Evolutionary conservation across 176 grass and related monocot genomes (phyloP), one percentile per base, ranked within the genome.

Genomic region (Zizania latifolia): DNA sequence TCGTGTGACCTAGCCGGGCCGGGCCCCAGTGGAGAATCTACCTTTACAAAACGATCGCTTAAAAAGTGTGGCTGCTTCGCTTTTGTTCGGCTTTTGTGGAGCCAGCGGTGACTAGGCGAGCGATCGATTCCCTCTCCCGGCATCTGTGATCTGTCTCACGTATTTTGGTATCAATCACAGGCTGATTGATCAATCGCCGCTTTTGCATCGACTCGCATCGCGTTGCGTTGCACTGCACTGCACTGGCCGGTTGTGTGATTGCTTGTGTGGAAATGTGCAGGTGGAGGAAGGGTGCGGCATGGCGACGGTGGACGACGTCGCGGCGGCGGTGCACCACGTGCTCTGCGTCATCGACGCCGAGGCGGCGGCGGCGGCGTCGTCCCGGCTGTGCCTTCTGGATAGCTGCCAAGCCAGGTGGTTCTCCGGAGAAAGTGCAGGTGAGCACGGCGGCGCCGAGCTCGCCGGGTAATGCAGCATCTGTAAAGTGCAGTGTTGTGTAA

Each of bases 251-350:
- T 10, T 28, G n/a, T n/a, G 51, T 26, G 38, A 68, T 27, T 28
- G 5, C 10, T n/a, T 50, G 8, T 61, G 12, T 40, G 44, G 43
- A 31, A 10, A 21, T 48, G n/a, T 78, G 78, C 73, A 99, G 96
- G 86, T 99, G 16, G 92, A 99, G 59, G 96, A 99, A 78, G 87
- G 92, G 41, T 95, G 92, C 77, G 77, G 46, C 65, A 74, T 92
- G 46, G 37, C 82, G 37, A 85, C 84, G 44, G 89, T 87, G 22
- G 87, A 99, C 60, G 96, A 99, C 39, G 88, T 99, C 62, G 96
- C 92, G 3, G 92, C 85, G 24, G 92, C 96, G 24, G 77, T 88
- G 62, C 89, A 94, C 86, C 82, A 80, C n/a, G 57, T 95, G 58
- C 82, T 94, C 53, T 90, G 79, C 63, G 30, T 90, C 84, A 72